These are phyloP conservation scores for Penicillium sp. DNA, from an alignment of 2,329 filamentous ascomycete species.

Conservation along the genomic window DNA sequence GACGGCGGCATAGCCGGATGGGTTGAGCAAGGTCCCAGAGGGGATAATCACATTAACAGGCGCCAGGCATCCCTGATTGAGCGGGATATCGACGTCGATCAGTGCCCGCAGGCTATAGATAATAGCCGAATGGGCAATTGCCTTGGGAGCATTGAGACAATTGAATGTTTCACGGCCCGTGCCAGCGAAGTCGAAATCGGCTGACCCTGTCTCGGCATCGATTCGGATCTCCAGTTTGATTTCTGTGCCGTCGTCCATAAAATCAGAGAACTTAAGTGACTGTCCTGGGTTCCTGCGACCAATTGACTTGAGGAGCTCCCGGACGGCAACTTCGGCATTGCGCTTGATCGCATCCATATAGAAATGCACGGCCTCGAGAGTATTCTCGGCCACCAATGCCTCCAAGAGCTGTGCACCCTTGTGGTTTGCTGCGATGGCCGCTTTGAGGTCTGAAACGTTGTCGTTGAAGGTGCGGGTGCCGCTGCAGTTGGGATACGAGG, in stretches of 20 bases:
- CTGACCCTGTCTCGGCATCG: slow-evolving; percentile 66
- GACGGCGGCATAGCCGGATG: slow-evolving; percentile 68
- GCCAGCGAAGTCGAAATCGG: slow-evolving; percentile 69
- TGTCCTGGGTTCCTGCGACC: slow-evolving; percentile 57
- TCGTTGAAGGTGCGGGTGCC: slow-evolving; percentile 63
- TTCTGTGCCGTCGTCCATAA: slow-evolving; percentile 77
- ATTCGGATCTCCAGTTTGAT: slow-evolving; percentile 71
- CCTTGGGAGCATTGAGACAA: slow-evolving; percentile 73
- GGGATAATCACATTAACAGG: slow-evolving; percentile 71
- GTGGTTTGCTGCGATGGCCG: slow-evolving; percentile 46
- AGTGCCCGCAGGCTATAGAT: slow-evolving; percentile 76
- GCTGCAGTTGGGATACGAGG: slow-evolving; percentile 67
- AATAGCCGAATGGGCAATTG: slow-evolving; percentile 73
- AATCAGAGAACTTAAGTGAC: slow-evolving; percentile 61
- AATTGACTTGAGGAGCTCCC: slow-evolving; percentile 41
- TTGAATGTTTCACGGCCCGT: slow-evolving; percentile 48
- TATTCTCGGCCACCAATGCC: slow-evolving; percentile 36
- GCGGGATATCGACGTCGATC: slow-evolving; percentile 71
- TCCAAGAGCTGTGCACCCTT: slow-evolving; percentile 40
- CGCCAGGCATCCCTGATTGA: slow-evolving; percentile 75
- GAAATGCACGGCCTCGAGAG: slow-evolving; percentile 35
- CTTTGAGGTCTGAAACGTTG: slow-evolving; percentile 48
- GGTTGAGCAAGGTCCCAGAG: slow-evolving; percentile 66
- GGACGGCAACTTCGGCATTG: slow-evolving; percentile 71
- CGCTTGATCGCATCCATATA: slow-evolving; percentile 56